phyloP scores from a whole-genome alignment of 441 rosid genomes.

The Erodium moschatum region DNA sequence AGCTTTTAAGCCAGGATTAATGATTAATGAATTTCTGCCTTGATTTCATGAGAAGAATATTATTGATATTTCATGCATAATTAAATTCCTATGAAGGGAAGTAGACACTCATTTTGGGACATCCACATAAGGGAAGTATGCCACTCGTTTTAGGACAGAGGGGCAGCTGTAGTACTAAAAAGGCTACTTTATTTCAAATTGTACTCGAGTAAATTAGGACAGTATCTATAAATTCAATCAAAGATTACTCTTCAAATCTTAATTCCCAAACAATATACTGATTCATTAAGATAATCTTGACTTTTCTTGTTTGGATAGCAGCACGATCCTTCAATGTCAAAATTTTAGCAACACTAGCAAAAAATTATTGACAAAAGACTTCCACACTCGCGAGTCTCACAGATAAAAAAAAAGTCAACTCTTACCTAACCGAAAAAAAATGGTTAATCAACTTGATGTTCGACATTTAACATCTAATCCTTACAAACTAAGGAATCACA shows the following conservation, averaged over 20 bases:
- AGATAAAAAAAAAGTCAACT: neutral
- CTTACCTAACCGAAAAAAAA: neutral
- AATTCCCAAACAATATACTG: neutral
- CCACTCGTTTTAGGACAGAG: neutral
- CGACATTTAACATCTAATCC: neutral
- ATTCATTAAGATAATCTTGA: neutral
- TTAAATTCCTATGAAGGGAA: neutral
- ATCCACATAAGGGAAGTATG: neutral
- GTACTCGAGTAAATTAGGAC: neutral
- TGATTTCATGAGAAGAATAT: neutral
- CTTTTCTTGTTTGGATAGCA: neutral
- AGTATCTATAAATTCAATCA: neutral
- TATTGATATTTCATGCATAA: neutral
- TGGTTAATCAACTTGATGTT: neutral
- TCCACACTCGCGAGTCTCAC: neutral
- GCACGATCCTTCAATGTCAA: slow-evolving; percentile 1
- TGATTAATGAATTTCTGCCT: neutral
- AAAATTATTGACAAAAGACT: neutral
- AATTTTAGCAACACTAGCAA: neutral
- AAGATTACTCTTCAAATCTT: neutral
- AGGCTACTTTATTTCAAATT: neutral
- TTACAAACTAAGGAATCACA: neutral
- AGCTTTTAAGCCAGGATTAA: neutral
- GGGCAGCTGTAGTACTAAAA: neutral
- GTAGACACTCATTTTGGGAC: neutral